Conservation (phyloP, 352 stramenopile genomes). For the Phytophthora idaei region DNA sequence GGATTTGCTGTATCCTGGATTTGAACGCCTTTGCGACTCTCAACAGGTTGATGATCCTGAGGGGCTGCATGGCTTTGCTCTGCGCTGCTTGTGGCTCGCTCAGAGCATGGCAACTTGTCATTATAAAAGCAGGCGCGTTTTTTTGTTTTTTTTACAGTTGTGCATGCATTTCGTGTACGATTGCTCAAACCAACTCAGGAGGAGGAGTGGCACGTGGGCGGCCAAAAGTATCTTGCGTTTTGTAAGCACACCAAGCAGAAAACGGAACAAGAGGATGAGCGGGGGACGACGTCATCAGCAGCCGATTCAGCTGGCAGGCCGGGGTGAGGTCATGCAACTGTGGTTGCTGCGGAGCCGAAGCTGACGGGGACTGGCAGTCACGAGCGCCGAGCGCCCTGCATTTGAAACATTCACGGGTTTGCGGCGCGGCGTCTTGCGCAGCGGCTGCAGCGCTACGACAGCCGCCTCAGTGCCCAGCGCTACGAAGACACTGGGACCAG, state of each 20-base stretch:
- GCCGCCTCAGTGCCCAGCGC: slow-evolving; percentile 1
- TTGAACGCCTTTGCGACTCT: slow-evolving; percentile 4
- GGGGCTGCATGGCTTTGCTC: slow-evolving; percentile 25
- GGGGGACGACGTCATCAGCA: not conserved
- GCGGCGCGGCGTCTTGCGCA: slow-evolving; percentile 57
- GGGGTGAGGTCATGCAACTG: slow-evolving; percentile 10
- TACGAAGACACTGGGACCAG: not conserved
- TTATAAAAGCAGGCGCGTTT: too few species aligned
- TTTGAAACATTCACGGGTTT: slow-evolving; percentile 52
- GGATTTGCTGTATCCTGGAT: not conserved
- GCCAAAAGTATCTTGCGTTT: slow-evolving; percentile 9
- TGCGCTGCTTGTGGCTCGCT: not conserved
- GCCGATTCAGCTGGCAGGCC: slow-evolving; percentile 10
- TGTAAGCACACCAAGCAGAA: slow-evolving; percentile 25
- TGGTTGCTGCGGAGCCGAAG: slow-evolving; percentile 38
- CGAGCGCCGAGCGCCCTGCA: slow-evolving; percentile 42
- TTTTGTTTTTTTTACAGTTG: not conserved
- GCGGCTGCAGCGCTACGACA: slow-evolving; percentile 16
- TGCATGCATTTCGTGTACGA: not conserved
- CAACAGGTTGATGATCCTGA: slow-evolving; percentile 30
- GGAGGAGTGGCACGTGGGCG: not conserved
- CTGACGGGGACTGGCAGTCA: slow-evolving; percentile 47
- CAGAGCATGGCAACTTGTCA: too few species aligned
- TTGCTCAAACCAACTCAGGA: slow-evolving; percentile 23
- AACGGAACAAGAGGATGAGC: slow-evolving; percentile 15